A percentile compares a stretch with the other conserved stretches of the same genome.
Evolutionary conservation across 306 rosid species (phyloP).

Genomic region (Fragaria iinumae): DNA sequence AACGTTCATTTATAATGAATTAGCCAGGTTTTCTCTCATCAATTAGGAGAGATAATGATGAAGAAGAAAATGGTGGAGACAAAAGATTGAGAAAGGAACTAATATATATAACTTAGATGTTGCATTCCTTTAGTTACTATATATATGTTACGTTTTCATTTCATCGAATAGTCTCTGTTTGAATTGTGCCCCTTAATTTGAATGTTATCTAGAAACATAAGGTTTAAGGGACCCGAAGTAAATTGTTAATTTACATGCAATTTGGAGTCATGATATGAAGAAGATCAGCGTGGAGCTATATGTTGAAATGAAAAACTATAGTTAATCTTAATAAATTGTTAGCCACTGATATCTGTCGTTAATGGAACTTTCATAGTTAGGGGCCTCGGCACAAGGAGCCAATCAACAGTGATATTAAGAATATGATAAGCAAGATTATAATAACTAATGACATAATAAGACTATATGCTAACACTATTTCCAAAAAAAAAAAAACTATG

Average conservation of each 20-base stretch:
- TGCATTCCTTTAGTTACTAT: neutral
- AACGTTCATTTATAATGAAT: neutral
- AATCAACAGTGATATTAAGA: neutral
- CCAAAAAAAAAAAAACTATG: too few relatives aligned
- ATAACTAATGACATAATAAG: neutral
- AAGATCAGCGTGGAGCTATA: too few relatives aligned
- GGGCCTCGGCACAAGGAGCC: neutral
- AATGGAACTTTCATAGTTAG: neutral
- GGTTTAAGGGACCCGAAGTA: neutral
- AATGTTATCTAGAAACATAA: neutral
- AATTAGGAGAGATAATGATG: neutral
- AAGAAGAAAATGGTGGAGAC: neutral
- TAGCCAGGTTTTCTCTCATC: neutral
- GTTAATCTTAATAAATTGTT: neutral
- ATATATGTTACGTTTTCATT: neutral
- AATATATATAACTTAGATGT: neutral
- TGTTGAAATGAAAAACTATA: neutral
- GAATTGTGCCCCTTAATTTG: neutral
- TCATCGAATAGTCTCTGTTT: too few relatives aligned
- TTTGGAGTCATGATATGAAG: neutral
- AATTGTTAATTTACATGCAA: neutral
- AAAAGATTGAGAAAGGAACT: neutral
- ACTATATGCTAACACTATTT: too few relatives aligned
- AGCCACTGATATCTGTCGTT: neutral
- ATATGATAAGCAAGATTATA: neutral